Evolutionary conservation across 1,284 basidiomycete species (phyloP).

Genomic region (Takashimella tepidaria): DNA sequence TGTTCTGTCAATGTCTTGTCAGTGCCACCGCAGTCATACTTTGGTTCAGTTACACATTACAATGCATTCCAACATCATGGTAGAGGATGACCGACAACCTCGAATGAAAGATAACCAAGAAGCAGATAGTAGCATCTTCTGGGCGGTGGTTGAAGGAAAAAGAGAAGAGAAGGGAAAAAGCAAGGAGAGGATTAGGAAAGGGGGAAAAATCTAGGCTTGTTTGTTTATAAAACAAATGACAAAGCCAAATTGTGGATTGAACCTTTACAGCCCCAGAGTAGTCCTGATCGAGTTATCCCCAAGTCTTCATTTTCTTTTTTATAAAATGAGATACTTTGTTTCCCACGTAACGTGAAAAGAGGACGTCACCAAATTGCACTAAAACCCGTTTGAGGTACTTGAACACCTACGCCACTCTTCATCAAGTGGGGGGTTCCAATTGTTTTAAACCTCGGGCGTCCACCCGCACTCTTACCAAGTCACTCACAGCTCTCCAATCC

Average conservation of each 20-base stretch:
- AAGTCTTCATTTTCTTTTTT: neutral
- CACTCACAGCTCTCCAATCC: constrained; percentile 9
- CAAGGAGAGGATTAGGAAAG: neutral
- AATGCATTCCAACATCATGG: too few species aligned
- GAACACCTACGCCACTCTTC: too few species aligned
- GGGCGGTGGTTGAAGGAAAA: too few species aligned
- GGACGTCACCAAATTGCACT: constrained; percentile 51
- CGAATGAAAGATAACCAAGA: too few species aligned
- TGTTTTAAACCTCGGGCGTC: constrained; percentile 11
- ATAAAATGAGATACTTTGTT: constrained; percentile 7
- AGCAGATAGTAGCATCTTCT: too few species aligned
- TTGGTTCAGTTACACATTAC: too few species aligned
- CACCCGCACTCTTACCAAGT: constrained; percentile 46
- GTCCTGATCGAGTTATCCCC: constrained; percentile 51
- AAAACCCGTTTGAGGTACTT: constrained; percentile 44
- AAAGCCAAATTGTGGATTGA: constrained; percentile 35
- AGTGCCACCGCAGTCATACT: too few species aligned
- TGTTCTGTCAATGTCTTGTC: too few species aligned
- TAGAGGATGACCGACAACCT: too few species aligned
- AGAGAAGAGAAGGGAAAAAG: too few species aligned
- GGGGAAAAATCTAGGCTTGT: constrained; percentile 47
- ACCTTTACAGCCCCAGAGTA: constrained; percentile 51
- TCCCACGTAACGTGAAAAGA: constrained; percentile 2
- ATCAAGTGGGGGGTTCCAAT: too few species aligned
- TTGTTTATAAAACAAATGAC: too few species aligned